Evolutionary conservation across 2,329 filamentous ascomycete species (phyloP), one percentile per base, ranked within the genome.

Genomic region (Lasiodiplodia theobromae): DNA sequence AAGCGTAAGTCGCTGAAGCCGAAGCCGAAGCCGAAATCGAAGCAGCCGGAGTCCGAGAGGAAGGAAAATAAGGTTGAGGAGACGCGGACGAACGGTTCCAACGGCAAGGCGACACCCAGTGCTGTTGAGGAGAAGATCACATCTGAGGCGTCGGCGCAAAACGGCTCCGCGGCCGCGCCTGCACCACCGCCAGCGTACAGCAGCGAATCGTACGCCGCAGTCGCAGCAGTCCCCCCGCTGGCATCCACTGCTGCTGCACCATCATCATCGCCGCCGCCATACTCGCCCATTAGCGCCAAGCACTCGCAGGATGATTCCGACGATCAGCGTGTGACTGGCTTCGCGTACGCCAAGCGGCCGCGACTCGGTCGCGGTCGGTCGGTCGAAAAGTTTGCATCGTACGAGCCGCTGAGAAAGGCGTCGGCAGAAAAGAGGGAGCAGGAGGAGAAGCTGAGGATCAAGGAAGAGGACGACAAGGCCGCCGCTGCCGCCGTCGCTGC

Each of bases 1-100:
- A 68, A 68, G 49, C 54, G 66, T 34, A 68, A 58, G 40, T 68
- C 66, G 66, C 49, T 54, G 66, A 63, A 53, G 66, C 51, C 56
- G 25, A 62, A 53, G 53, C 25, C 44, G n/a, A 67, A 58, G 65
- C 25, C 53, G 25, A 57, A 57, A 37, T 25, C 34, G 49, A 44
- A 25, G 62, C 62, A 51, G 40, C 44, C 44, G 44, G 44, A 21
- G 4, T 47, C 44, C n/a, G 25, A 66, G 14, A 14, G 23, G 38
- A 54, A 37, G 38, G 47, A 31, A 16, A 21, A 63, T 21, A 23
- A 28, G 23, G 16, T 25, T 10, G 58, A 34, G 18, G 40, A 63
- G 16, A 1, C 16, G 23, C 38, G 57, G 37, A 34, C 57, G 16
- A n/a, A 8, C 14, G 25, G 18, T n/a, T 47, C 57, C 63, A 47